Percentiles rank a stretch among this genome's conserved stretches.
Evolutionary conservation across 139 green algal species (phyloP).

Genomic region (Chlorella ohadii): DNA sequence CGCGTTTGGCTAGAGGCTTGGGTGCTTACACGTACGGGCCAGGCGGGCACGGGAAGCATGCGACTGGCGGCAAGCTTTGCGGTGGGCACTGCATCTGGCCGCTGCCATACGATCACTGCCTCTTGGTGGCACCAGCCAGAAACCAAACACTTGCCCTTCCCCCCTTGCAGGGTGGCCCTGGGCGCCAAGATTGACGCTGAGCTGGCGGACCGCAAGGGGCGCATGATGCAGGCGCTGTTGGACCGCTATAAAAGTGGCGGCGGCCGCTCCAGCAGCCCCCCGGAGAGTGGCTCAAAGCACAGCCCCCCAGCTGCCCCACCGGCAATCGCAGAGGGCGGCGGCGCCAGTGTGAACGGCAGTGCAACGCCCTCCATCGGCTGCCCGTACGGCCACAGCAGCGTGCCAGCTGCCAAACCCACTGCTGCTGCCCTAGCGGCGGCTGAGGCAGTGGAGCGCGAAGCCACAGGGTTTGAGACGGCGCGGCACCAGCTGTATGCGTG

Average conservation of each 20-base stretch:
- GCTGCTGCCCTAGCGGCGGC: neutral
- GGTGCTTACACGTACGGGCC: too few species aligned
- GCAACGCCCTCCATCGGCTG: neutral
- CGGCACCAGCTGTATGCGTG: constrained; percentile 35
- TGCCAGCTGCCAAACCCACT: neutral
- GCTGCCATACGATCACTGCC: too few species aligned
- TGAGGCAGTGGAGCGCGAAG: neutral
- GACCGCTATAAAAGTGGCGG: neutral
- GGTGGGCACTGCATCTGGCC: too few species aligned
- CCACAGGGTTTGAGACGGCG: neutral
- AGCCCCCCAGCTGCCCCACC: neutral
- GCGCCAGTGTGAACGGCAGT: too few species aligned
- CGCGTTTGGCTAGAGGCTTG: too few species aligned
- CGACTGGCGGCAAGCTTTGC: too few species aligned
- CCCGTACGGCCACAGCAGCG: neutral
- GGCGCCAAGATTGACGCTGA: constrained; percentile 37
- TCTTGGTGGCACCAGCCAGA: too few species aligned
- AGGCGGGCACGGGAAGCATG: too few species aligned
- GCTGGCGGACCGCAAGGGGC: constrained; percentile 43
- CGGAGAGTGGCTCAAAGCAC: too few species aligned
- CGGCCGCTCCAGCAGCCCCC: neutral
- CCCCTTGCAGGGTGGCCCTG: neutral
- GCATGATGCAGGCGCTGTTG: constrained; percentile 35
- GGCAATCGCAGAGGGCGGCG: neutral
- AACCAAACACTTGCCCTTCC: too few species aligned